Evolutionary conservation across 2,329 filamentous ascomycete species (phyloP), one percentile per base, ranked within the genome.

Genomic region (Aspergillus proliferans): DNA sequence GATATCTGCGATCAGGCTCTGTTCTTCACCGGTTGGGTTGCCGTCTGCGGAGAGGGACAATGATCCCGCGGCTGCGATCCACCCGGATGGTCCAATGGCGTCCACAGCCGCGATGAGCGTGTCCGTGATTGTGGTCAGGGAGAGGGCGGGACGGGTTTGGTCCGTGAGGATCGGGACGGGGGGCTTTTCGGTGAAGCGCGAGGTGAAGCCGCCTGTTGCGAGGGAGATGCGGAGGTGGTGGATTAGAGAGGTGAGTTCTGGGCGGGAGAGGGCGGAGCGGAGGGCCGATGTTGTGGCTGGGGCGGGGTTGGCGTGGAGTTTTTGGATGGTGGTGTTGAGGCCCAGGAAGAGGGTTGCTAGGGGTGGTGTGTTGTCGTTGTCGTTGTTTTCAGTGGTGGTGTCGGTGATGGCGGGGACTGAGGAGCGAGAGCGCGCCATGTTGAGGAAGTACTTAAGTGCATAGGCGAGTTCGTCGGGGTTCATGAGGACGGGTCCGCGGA

Each of bases 81-180:
- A 75, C 41, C 73, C 74, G 3, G 71, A 71, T 2, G 74, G 72
- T 4, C 74, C 74, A 26, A 76, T 65, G 41, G 71, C 71, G 55
- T 77, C 74, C 38, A 77, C 65, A 30, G 71, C 69, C 49, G 68
- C 69, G 50, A 68, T 74, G 28, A 77, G 60, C 19, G 73, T 55
- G 50, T 69, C 65, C 38, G 69, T 59, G 43, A 73, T 72, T 10
- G 64, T 65, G 44, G 65, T 51, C 18, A 75, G 66, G 19, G 63
- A 58, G 39, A 74, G 66, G 2, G 63, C 45, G 8, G 70, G 69
- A 1, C 62, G 63, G 18, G 68, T 67, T 45, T 68, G 62, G 43
- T 64, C 59, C 26, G 63, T 56, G 12, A 62, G 58, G 44, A 70
- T 61, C 4, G 69, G 63, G 18, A 63, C 61, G 30, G 69, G 68